Percentiles rank a stretch among this genome's conserved stretches.
These are phyloP conservation scores for Amanita pallidorosea DNA, from an alignment of 768 basidiomycete species.

Conservation along the genomic window DNA sequence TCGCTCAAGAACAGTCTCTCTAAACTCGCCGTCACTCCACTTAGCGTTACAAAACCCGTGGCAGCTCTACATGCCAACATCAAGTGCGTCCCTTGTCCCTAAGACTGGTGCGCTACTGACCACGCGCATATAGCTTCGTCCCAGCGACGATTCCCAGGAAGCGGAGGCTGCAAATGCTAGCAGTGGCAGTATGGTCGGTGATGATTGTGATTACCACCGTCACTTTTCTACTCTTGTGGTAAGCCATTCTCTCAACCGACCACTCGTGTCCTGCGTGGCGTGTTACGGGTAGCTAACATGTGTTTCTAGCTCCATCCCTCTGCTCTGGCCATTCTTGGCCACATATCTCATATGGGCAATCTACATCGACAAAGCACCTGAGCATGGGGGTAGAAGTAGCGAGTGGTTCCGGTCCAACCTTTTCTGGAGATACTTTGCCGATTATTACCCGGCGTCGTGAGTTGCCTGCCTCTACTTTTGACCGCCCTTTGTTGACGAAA, in stretches of 20 bases:
- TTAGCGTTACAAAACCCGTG: constrained; percentile 39
- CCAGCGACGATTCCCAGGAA: constrained; percentile 80
- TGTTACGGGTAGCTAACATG: background rate
- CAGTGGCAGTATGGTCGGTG: constrained; percentile 84
- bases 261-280: background rate
- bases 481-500: constrained; percentile 7
- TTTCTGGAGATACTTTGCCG: constrained; percentile 87
- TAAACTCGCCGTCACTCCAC: constrained; percentile 45
- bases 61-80: constrained; percentile 62
- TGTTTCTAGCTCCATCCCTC: constrained; percentile 65
- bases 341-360: constrained; percentile 72
- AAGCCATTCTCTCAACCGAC: constrained; percentile 18
- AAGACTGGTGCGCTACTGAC: background rate
- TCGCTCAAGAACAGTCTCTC: constrained; percentile 54
- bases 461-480: constrained; percentile 18
- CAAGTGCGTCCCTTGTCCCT: constrained; percentile 37
- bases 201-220: constrained; percentile 57
- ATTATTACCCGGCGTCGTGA: constrained; percentile 84
- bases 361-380: constrained; percentile 69
- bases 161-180: constrained; percentile 80
- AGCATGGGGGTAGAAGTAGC: constrained; percentile 58
- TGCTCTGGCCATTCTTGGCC: constrained; percentile 76
- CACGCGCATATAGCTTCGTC: constrained; percentile 47
- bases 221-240: constrained; percentile 78
- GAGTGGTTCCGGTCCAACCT: constrained; percentile 60